Evolutionary conservation across 352 stramenopile genomes (phyloP).

Genomic region (Phytophthora tentaculata): DNA sequence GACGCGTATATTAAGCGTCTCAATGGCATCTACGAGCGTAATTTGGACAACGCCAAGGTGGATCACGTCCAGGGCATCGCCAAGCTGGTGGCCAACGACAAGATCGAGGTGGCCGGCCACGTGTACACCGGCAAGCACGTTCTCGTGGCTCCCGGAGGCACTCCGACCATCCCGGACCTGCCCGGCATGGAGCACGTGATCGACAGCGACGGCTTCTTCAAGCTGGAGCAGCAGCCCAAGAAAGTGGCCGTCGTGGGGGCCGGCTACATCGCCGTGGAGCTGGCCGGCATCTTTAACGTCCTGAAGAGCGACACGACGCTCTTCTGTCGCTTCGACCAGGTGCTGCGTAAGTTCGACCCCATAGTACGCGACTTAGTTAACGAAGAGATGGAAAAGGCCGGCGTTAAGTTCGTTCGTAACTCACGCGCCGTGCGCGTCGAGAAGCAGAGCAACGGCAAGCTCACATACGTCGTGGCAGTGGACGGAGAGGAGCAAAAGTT

Average conservation of each 20-base stretch:
- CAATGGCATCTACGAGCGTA: slow-evolving; percentile 97
- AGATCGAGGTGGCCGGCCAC: slow-evolving; percentile 79
- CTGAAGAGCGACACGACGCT: slow-evolving; percentile 93
- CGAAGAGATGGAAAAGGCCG: slow-evolving; percentile 73
- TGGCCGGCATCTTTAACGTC: slow-evolving; percentile 95
- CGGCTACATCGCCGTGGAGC: slow-evolving; percentile 98
- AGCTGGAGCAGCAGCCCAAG: slow-evolving; percentile 90
- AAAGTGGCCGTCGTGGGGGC: slow-evolving; percentile 95
- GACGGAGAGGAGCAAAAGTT: slow-evolving; percentile 64
- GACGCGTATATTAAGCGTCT: slow-evolving; percentile 96
- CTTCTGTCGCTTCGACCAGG: slow-evolving; percentile 88
- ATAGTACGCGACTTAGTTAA: slow-evolving; percentile 86
- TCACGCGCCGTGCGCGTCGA: slow-evolving; percentile 73
- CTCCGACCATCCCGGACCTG: slow-evolving; percentile 84
- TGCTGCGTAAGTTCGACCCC: slow-evolving; percentile 91
- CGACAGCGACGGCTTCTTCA: slow-evolving; percentile 97
- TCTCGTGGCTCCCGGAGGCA: slow-evolving; percentile 94
- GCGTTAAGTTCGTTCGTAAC: slow-evolving; percentile 70
- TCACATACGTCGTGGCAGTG: slow-evolving; percentile 68
- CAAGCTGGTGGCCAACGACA: slow-evolving; percentile 85
- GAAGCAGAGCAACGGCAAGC: slow-evolving; percentile 86
- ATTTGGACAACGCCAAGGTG: slow-evolving; percentile 92
- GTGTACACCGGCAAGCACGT: slow-evolving; percentile 92
- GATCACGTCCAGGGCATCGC: slow-evolving; percentile 89
- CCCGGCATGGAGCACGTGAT: slow-evolving; percentile 94